A percentile compares a stretch with the other conserved stretches of the same genome.
phyloP scores from a whole-genome alignment of 108 stramenopile genomes.

The Skeletonema grethae region DNA sequence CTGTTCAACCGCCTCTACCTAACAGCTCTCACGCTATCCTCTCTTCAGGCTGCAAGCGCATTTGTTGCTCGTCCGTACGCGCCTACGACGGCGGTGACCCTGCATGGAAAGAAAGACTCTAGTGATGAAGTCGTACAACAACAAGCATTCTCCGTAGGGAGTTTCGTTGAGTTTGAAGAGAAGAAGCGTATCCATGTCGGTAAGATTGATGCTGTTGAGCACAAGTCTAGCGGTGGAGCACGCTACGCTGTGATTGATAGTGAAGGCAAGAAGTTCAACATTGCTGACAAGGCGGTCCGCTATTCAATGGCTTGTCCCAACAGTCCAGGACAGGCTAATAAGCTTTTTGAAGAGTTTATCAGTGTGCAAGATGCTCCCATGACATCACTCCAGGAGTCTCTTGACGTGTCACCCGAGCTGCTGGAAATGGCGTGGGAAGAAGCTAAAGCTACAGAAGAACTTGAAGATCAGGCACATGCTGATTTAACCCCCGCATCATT shows the following conservation, averaged over 20 bases:
- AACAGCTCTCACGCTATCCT: constrained; percentile 10
- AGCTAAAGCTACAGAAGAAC: constrained; percentile 44
- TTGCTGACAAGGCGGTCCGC: constrained; percentile 54
- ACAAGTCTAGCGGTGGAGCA: constrained; percentile 61
- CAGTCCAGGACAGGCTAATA: constrained; percentile 41
- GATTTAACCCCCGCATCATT: constrained; percentile 45
- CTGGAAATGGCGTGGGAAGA: constrained; percentile 70
- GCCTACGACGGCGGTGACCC: constrained; percentile 2
- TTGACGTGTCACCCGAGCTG: constrained; percentile 55
- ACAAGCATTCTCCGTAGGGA: constrained; percentile 45
- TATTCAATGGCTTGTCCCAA: constrained; percentile 56
- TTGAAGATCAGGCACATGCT: constrained; percentile 24
- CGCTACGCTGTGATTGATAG: constrained; percentile 46
- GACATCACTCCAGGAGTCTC: constrained; percentile 30
- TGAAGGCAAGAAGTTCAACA: constrained; percentile 50
- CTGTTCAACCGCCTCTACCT: constrained; percentile 7
- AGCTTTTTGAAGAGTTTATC: constrained; percentile 51
- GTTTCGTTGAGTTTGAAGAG: constrained; percentile 57
- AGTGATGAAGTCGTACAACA: constrained; percentile 47
- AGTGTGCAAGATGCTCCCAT: constrained; percentile 45
- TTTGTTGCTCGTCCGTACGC: constrained; percentile 14
- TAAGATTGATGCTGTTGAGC: constrained; percentile 47
- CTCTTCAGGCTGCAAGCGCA: constrained; percentile 5
- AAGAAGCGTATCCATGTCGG: constrained; percentile 56
- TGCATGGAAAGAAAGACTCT: constrained; percentile 25